A percentile compares a stretch with the other conserved stretches of the same genome.
phyloP scores from a whole-genome alignment of 2,329 filamentous ascomycete species.

The Corinectria fuckeliana region DNA sequence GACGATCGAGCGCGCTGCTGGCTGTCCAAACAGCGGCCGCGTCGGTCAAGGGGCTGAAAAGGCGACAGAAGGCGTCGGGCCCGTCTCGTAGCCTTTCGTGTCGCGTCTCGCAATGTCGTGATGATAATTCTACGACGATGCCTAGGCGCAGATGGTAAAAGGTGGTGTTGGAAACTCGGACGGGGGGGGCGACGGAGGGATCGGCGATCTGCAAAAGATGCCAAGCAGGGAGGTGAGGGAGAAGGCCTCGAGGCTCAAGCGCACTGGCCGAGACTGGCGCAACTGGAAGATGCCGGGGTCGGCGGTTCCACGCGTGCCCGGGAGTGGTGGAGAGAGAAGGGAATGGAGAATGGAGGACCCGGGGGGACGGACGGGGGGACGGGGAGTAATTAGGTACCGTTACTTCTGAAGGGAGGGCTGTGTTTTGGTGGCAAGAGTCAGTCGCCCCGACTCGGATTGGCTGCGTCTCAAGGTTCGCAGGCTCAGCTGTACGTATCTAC shows the following conservation, averaged over 20 bases:
- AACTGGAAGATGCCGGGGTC: slow-evolving; percentile 14
- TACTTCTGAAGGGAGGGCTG: too few relatives aligned
- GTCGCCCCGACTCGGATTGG: background rate
- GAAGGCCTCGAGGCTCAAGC: background rate
- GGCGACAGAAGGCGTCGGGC: slow-evolving; percentile 2
- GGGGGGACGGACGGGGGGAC: background rate
- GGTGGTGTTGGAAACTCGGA: slow-evolving; percentile 5
- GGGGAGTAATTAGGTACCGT: background rate
- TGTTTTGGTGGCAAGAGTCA: background rate
- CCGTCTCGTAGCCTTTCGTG: background rate
- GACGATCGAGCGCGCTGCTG: background rate
- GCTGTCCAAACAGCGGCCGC: too few relatives aligned
- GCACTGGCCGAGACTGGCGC: background rate
- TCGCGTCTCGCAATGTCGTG: background rate
- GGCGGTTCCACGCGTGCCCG: background rate
- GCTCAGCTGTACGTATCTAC: too few relatives aligned
- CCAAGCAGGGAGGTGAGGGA: slow-evolving; percentile 14
- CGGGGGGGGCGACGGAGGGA: slow-evolving; percentile 7
- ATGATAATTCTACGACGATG: background rate
- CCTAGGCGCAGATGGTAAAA: background rate
- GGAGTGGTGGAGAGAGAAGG: background rate
- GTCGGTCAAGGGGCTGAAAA: too few relatives aligned
- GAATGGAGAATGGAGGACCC: slow-evolving; percentile 2
- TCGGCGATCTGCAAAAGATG: slow-evolving; percentile 16
- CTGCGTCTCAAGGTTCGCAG: too few relatives aligned